Evolutionary conservation across 192 early-diverging fungal species (phyloP), one percentile per base, ranked within the genome.

Genomic region (Dimargaris cristalligena): DNA sequence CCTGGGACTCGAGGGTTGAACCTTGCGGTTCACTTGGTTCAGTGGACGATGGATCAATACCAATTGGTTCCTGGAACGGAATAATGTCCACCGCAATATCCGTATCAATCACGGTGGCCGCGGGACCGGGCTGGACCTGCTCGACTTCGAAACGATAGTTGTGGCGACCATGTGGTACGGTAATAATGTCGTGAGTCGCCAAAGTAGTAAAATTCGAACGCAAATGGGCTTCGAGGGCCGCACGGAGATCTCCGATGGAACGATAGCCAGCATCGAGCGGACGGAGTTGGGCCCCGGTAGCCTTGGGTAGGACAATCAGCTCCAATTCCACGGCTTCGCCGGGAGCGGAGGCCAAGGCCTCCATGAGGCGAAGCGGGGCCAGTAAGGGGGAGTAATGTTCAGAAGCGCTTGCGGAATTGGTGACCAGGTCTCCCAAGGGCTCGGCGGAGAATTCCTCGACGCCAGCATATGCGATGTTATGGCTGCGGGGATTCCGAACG

Each of bases 31-130:
- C 41, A 13, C 9, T 18, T 44, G 41, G 41, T 44, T 44, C 10
- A 44, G 8, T 44, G 41, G 41, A 13, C 9, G 41, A 44, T 13
- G 18, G 41, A 18, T 13, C 9, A 44, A 18, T 18, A 13, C 18
- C 10, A 9, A 18, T 44, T 18, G 18, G 8, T 44, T 44, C 41
- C 10, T 9, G 10, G 18, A 25, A 52, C 3, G 80, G 76, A 41
- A 78, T 71, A 52, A 92, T 82, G 60, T 90, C 87, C 4, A 92
- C 84, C 18, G 80, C 81, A 20, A 92, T 64, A 69, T 92, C 90
- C 0, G 84, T 86, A 61, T 92, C 82, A 2, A 86, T 78, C 2
- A 86, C 72, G 11, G 82, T 76, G 28, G 85, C 82, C 11, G 79
- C 87, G 2, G 67, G 60, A 1, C 68, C 71, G 0, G 85, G 85